Conservation (phyloP, 2,329 filamentous ascomycete species). For the Aspergillus bombycis region DNA sequence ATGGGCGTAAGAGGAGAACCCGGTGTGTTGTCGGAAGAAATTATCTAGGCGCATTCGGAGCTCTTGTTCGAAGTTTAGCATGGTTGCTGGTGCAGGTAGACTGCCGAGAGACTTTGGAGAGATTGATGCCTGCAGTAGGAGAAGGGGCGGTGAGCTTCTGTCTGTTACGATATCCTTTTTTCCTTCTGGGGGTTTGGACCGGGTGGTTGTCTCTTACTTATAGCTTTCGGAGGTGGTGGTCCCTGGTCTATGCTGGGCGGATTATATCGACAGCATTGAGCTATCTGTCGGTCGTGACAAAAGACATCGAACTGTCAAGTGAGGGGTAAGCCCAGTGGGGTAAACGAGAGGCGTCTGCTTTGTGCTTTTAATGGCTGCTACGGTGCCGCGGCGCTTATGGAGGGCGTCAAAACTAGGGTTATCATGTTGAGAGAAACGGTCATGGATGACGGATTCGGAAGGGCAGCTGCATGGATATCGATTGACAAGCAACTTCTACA, state of each 20-base stretch:
- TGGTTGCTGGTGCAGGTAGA: neutral
- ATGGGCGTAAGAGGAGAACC: neutral
- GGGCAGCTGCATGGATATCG: neutral
- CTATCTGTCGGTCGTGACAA: neutral
- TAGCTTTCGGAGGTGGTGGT: neutral
- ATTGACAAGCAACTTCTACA: neutral
- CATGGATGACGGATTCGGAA: neutral
- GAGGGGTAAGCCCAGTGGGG: constrained; percentile 3
- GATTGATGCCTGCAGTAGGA: neutral
- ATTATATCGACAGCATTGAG: neutral
- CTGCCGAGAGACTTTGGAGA: neutral
- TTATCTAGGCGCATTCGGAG: neutral
- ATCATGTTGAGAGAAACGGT: neutral
- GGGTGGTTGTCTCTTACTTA: neutral
- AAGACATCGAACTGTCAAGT: neutral
- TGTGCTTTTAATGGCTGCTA: neutral
- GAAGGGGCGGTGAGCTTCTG: neutral
- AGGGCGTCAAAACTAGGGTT: neutral
- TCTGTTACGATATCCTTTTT: neutral
- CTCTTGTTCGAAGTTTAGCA: neutral
- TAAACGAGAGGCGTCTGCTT: constrained; percentile 1
- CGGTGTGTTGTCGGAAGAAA: neutral
- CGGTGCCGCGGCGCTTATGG: neutral
- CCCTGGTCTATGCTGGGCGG: neutral
- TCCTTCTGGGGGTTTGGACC: neutral